Conservation (phyloP, 352 stramenopile genomes). For the Phytophthora sojae region DNA sequence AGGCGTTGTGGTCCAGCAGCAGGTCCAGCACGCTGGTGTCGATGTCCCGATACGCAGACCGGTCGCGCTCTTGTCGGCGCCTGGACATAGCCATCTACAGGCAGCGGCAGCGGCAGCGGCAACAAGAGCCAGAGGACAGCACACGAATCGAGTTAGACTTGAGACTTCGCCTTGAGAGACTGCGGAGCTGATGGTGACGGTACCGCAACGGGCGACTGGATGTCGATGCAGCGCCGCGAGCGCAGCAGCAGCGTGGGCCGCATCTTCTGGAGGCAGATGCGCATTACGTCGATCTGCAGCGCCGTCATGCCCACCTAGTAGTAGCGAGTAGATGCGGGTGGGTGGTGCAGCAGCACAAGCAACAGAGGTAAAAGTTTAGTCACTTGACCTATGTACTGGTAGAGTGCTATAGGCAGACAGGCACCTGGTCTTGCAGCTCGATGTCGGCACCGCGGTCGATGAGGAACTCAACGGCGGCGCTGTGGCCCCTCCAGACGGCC, state of each 20-base stretch:
- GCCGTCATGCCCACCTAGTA: slow-evolving; percentile 45
- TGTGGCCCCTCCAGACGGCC: slow-evolving; percentile 42
- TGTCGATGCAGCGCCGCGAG: slow-evolving; percentile 46
- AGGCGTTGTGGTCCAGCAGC: slow-evolving; percentile 39
- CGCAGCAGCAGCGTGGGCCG: slow-evolving; percentile 44
- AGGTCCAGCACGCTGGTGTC: slow-evolving; percentile 54
- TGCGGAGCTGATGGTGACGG: too few species aligned
- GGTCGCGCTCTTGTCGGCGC: slow-evolving; percentile 38
- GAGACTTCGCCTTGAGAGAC: too few species aligned
- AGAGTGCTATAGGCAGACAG: too few species aligned
- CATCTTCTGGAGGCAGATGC: slow-evolving; percentile 58
- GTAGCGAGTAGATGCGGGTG: too few species aligned
- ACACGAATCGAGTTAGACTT: not conserved
- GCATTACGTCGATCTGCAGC: slow-evolving; percentile 55
- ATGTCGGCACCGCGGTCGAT: slow-evolving; percentile 41
- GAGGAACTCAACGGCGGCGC: slow-evolving; percentile 32
- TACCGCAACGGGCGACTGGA: slow-evolving; percentile 39
- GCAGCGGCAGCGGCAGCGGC: not conserved
- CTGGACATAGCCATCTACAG: slow-evolving; percentile 43
- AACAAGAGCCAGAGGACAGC: not conserved
- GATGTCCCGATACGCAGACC: slow-evolving; percentile 48
- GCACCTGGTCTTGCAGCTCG: slow-evolving; percentile 40
- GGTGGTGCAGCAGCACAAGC: too few species aligned
- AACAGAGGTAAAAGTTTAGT: not conserved
- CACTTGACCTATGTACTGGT: too few species aligned